Evolutionary conservation across 139 green algal species (phyloP), one percentile per base, ranked within the genome.

Genomic region (Micromonas commoda): DNA sequence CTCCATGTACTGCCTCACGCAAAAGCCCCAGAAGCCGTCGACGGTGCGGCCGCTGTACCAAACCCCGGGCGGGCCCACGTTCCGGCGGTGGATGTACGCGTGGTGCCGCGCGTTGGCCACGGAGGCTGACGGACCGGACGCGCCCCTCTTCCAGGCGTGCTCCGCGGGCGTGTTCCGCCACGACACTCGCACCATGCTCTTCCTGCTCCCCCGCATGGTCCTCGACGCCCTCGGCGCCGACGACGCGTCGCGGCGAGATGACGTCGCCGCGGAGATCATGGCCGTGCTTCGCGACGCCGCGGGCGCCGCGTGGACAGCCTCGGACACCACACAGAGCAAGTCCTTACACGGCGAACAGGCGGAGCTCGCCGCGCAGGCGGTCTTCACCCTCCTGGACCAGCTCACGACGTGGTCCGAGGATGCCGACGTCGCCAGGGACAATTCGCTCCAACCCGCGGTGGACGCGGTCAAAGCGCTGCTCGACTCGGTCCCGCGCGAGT

Each of bases 301-400:
- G n/a, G 71, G 52, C 24, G 38, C 6, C 67, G 38, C 71, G 6
- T 64, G 52, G 64, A 20, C 64, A 13, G 53, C 60, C 45, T 60
- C 63, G 37, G 77, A 76, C 2, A 74, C 85, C 35, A 77, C 87
- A 68, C 77, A 86, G 75, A 6, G n/a, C 19, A 39, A 32, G 31
- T 60, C 21, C 21, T 2, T 35, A 54, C 60, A 61, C 34, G 60
- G 19, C 35, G 1, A 68, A 1, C 13, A 39, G 74, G 84, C 89
- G 75, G 85, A 79, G 54, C 82, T 92, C 60, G 88, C 80, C 68
- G 75, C 87, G 33, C 91, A 97, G 82, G 84, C 88, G 1, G 80
- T 97, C 1, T 97, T 98, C 68, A 74, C 77, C 0, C 82, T 97
- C 54, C 83, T 98, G 29, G 93, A 98, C 77, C 82, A 85, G 45